Evolutionary conservation across 2,329 filamentous ascomycete genomes (phyloP), one percentile per base, ranked within the genome.

Genomic region (Diaporthe aspalathi): DNA sequence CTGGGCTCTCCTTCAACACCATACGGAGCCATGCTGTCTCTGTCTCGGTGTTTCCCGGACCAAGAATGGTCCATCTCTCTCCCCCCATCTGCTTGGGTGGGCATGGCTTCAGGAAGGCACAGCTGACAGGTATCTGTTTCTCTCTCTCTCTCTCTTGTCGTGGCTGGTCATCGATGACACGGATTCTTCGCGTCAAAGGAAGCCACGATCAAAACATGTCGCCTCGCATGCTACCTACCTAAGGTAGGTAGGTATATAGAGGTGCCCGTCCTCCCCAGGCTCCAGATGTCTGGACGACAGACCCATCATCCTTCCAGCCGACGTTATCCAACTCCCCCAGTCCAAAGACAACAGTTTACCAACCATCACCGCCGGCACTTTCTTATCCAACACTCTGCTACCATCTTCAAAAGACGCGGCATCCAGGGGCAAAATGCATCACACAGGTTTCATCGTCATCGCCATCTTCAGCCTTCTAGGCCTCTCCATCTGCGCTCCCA

Each of bases 71-170:
- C 9, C 24, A 35, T 35, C 22, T 22, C 29, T 38, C 22, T 20
- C 38, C 29, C 50, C 8, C 11, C 49, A 38, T 38, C 50, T 52
- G 35, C 50, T 29, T 38, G 35, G 50, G 27, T 27, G 35, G 22
- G 16, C 4, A 70, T 66, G 52, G 49, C 60, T 60, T 20, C 57
- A 54, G 70, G 70, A 66, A 72, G 52, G 67, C 35, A 56, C 70
- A 60, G 27, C 20, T 29, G n/a, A 40, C 14, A 32, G 2, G 14
- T 35, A 5, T 35, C 5, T 2, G 6, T 40, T 16, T 40, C 52
- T 40, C 52, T 35, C 32, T 35, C 5, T 2, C 11, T 40, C 16
- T 40, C 52, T 40, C 52, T 40, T 27, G 17, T 20, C n/a, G 40
- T 24, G 27, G 68, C 16, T 9, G 22, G 20, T 20, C 17, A 27